Percentiles rank a stretch among this genome's conserved stretches.
Conservation (phyloP, 2,329 filamentous ascomycete species). For the Alternaria ethzedia region DNA sequence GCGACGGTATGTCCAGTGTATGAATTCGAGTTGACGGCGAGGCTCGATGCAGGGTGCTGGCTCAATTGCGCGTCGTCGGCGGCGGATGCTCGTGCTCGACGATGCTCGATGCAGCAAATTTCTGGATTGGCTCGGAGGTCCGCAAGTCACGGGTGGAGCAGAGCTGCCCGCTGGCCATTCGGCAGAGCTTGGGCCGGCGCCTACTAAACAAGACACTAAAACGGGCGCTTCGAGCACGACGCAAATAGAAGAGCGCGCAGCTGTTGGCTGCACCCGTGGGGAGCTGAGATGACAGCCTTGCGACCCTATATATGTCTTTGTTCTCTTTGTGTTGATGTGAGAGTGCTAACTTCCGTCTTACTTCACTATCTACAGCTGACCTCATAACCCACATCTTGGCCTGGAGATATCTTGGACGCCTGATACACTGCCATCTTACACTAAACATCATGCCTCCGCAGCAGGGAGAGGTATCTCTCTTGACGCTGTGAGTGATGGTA, state of each 20-base stretch:
- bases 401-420: constrained; percentile 11
- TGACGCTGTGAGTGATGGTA: constrained; percentile 53
- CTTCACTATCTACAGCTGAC: constrained; percentile 5
- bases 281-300: constrained; percentile 18
- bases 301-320: constrained; percentile 25
- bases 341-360: constrained; percentile 18
- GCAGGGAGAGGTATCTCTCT: constrained; percentile 55
- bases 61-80: constrained; percentile 33
- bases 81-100: background rate
- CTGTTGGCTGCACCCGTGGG: constrained; percentile 21
- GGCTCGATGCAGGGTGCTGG: constrained; percentile 13
- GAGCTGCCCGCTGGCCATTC: constrained; percentile 15
- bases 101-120: constrained; percentile 35
- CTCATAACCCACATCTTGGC: constrained; percentile 1
- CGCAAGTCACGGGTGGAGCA: constrained; percentile 31
- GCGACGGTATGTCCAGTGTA: too few species aligned
- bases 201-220: constrained; percentile 24
- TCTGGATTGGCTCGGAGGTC: constrained; percentile 37
- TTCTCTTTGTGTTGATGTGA: constrained; percentile 15
- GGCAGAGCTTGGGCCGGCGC: constrained; percentile 25
- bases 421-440: constrained; percentile 9
- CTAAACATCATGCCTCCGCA: constrained; percentile 53
- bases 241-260: constrained; percentile 40
- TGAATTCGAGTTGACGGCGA: background rate
- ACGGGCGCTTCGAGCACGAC: constrained; percentile 45